Conservation (phyloP, 306 rosid species). For the Morella rubra region DNA sequence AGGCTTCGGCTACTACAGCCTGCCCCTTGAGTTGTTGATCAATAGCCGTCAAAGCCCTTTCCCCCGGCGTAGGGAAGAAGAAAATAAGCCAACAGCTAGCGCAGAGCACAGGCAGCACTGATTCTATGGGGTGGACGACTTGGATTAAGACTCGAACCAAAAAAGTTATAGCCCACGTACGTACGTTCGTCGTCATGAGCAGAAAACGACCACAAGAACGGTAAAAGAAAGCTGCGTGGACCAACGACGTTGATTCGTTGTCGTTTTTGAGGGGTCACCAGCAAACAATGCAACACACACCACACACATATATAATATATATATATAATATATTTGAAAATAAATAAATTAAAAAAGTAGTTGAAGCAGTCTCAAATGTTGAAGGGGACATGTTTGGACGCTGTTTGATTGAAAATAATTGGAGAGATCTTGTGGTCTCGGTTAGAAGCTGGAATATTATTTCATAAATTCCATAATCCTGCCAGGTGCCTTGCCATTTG, state of each 20-base stretch:
- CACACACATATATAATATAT: too few relatives aligned
- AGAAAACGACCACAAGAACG: constrained; percentile 38
- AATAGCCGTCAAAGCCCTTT: too few relatives aligned
- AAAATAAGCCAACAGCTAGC: too few relatives aligned
- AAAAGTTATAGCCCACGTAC: constrained; percentile 37
- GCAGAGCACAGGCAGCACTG: too few relatives aligned
- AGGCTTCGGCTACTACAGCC: too few relatives aligned
- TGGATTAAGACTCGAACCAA: constrained; percentile 45
- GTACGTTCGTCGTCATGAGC: constrained; percentile 37
- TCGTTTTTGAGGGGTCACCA: too few relatives aligned
- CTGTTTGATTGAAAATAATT: neutral
- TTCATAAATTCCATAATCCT: too few relatives aligned
- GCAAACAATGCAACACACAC: too few relatives aligned
- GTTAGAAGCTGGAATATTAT: constrained; percentile 15
- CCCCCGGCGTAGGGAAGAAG: too few relatives aligned
- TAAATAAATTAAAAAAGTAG: constrained; percentile 15
- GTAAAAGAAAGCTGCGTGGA: constrained; percentile 29
- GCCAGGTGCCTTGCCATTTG: too few relatives aligned
- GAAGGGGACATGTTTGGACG: constrained; percentile 31
- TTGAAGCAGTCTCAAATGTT: constrained; percentile 27
- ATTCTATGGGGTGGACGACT: constrained; percentile 24
- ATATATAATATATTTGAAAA: too few relatives aligned
- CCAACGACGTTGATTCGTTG: constrained; percentile 46
- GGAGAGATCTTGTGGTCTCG: constrained; percentile 21
- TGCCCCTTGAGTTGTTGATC: too few relatives aligned